These are phyloP conservation scores for Lyophyllum atratum DNA, from an alignment of 768 basidiomycete genomes.

Conservation along the genomic window DNA sequence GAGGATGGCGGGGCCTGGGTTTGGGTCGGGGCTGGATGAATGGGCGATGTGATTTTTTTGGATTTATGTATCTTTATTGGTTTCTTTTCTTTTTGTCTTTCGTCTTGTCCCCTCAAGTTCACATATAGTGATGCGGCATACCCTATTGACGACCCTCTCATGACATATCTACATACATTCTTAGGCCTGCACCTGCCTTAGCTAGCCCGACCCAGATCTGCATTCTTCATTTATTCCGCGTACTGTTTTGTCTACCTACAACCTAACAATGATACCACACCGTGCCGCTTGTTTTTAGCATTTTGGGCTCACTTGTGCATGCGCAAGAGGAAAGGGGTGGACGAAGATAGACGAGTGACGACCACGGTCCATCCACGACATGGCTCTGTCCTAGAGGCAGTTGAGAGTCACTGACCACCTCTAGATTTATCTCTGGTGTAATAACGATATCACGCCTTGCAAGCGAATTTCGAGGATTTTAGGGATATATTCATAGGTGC, in stretches of 20 bases:
- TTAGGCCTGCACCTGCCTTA: neutral
- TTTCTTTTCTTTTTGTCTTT: neutral
- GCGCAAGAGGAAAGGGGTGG: neutral
- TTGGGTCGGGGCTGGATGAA: slow-evolving; percentile 47
- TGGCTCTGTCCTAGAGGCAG: too few species aligned
- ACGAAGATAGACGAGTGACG: too few species aligned
- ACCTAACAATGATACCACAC: slow-evolving; percentile 2
- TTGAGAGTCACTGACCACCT: too few species aligned
- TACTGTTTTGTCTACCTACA: neutral
- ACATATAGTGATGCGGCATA: neutral
- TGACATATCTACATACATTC: neutral
- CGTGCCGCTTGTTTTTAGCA: neutral
- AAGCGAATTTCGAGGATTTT: too few species aligned
- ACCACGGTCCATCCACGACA: too few species aligned
- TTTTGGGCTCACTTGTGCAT: slow-evolving; percentile 1
- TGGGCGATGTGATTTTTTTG: slow-evolving; percentile 48
- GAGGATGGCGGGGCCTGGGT: slow-evolving; percentile 31
- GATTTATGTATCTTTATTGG: neutral
- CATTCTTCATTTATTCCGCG: neutral
- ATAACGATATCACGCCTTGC: too few species aligned
- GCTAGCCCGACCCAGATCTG: neutral
- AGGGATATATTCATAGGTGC: too few species aligned
- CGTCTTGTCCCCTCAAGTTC: neutral
- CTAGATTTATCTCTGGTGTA: too few species aligned
- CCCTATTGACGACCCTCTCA: neutral